Evolutionary conservation across 2,329 filamentous ascomycete species (phyloP).

Genomic region (Dryadomyces sulphureus): DNA sequence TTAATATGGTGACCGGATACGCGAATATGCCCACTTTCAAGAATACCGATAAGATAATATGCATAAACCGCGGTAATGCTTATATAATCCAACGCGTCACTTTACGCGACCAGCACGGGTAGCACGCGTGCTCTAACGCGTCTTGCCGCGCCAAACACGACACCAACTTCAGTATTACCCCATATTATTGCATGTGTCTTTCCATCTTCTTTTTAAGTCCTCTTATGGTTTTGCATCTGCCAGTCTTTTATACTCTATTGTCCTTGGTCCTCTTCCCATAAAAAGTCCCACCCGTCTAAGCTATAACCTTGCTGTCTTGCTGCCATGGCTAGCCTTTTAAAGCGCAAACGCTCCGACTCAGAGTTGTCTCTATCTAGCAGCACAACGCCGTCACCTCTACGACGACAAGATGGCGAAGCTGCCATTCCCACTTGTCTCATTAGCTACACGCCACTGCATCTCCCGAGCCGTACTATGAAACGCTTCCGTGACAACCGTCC

Average conservation of each 20-base stretch:
- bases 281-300: too few species aligned
- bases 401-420: constrained; percentile 9
- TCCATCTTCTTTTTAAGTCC: too few species aligned
- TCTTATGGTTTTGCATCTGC: too few species aligned
- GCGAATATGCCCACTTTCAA: too few species aligned
- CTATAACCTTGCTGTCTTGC: background rate
- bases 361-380: constrained; percentile 34
- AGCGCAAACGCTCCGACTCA: constrained; percentile 49
- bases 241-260: too few species aligned
- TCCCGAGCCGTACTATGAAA: constrained; percentile 45
- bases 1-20: too few species aligned
- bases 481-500: constrained; percentile 44
- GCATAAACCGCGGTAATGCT: background rate
- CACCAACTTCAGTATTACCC: too few species aligned
- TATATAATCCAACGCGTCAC: background rate
- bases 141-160: background rate
- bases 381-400: constrained; percentile 25
- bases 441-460: constrained; percentile 24
- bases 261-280: too few species aligned
- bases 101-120: background rate
- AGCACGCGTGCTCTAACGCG: background rate
- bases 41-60: too few species aligned
- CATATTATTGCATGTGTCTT: too few species aligned
- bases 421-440: constrained; percentile 7
- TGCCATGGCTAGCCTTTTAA: constrained; percentile 32